These are phyloP conservation scores for Ophiostoma tasmaniense DNA, from an alignment of 2,329 filamentous ascomycete genomes.

Conservation along the genomic window DNA sequence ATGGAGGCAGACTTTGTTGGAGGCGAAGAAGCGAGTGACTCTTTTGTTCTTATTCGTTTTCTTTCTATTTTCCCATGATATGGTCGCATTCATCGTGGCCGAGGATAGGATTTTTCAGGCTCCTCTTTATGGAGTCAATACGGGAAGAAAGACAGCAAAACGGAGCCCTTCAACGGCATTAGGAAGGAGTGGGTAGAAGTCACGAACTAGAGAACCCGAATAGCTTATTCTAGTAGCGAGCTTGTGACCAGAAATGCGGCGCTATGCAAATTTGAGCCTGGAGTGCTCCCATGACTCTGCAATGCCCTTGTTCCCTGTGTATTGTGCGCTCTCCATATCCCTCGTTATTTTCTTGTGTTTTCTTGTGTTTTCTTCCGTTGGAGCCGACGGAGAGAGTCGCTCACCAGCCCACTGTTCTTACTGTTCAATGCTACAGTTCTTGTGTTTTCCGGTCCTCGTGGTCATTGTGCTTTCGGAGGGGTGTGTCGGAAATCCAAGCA, in stretches of 20 bases:
- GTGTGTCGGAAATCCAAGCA: neutral
- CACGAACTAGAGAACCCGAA: neutral
- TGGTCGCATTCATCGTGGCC: neutral
- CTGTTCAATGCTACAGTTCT: neutral
- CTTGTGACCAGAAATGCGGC: slow-evolving; percentile 1
- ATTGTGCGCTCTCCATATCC: neutral
- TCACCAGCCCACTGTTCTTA: neutral
- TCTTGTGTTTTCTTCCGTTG: neutral
- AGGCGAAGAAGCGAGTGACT: neutral
- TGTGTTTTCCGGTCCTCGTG: neutral
- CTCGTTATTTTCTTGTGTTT: neutral
- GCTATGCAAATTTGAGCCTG: neutral
- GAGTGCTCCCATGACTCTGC: neutral
- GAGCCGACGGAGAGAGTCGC: neutral
- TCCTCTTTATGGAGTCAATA: neutral
- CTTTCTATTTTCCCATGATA: neutral
- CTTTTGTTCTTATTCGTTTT: neutral
- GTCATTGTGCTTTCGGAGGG: neutral
- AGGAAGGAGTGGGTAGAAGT: neutral
- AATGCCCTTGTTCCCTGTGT: neutral
- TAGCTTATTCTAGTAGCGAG: neutral
- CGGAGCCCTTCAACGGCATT: neutral
- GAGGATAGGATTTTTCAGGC: neutral
- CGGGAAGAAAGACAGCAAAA: neutral
- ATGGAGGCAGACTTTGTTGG: neutral